Percentiles rank a stretch among this genome's conserved stretches.
Conservation (phyloP, 2,329 filamentous ascomycete genomes). For the Hymenoscyphus fructigenus region DNA sequence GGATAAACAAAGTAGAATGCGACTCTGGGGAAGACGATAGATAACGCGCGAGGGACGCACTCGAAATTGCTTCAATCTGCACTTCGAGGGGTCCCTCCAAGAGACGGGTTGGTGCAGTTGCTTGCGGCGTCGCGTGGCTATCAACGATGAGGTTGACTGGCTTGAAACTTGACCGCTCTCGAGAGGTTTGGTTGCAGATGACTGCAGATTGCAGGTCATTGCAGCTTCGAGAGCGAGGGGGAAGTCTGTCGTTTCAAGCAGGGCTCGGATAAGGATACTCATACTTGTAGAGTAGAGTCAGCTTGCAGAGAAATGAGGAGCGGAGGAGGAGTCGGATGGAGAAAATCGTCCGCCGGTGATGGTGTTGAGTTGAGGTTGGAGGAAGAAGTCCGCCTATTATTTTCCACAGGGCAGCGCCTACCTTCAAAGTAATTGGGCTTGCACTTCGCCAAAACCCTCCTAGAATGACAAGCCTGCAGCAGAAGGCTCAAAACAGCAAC, state of each 20-base stretch:
- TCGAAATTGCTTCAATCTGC: background rate
- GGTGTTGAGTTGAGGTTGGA: background rate
- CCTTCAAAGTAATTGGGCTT: background rate
- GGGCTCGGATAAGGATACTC: too few relatives aligned
- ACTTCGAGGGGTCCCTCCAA: background rate
- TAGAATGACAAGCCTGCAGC: background rate
- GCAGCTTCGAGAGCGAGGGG: background rate
- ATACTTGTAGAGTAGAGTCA: background rate
- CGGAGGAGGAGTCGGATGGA: background rate
- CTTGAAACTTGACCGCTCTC: background rate
- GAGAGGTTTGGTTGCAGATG: background rate
- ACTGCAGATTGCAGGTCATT: conserved; percentile 1
- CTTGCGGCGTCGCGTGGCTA: background rate
- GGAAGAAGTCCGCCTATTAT: too few relatives aligned
- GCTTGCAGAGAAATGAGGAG: background rate
- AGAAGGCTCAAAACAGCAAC: too few relatives aligned
- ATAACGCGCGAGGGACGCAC: background rate
- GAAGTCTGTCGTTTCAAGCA: background rate
- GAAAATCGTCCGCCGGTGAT: background rate
- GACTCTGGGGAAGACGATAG: too few relatives aligned
- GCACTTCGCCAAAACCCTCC: background rate
- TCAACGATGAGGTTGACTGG: background rate
- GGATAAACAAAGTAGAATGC: too few relatives aligned
- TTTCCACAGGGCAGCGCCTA: too few relatives aligned
- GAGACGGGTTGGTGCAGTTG: background rate